Conservation (phyloP, 805 yeast species). For the Ogataea nakhonphanomensis region DNA sequence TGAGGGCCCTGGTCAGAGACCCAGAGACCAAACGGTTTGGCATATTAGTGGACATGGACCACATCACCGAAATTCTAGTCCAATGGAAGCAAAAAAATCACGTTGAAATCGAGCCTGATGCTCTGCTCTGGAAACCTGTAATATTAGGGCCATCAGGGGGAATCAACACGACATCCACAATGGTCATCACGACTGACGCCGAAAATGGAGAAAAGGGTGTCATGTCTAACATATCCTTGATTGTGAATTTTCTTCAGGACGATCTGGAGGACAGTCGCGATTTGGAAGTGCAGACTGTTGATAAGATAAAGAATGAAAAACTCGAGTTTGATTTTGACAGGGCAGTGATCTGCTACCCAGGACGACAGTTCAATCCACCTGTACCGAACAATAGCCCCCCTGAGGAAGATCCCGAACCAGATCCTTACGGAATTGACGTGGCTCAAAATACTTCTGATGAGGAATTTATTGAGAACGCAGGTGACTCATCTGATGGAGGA, state of each 20-base stretch:
- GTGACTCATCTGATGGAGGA: constrained; percentile 4
- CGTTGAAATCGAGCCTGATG: constrained; percentile 46
- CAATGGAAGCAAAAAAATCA: constrained; percentile 56
- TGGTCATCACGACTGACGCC: constrained; percentile 29
- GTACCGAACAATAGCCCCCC: not conserved
- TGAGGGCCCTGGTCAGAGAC: constrained; percentile 55
- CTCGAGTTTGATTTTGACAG: constrained; percentile 22
- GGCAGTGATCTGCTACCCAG: constrained; percentile 27
- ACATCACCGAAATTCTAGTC: constrained; percentile 40
- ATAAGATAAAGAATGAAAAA: constrained; percentile 35
- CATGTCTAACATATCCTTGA: constrained; percentile 51
- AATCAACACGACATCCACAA: constrained; percentile 57
- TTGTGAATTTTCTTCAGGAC: constrained; percentile 60
- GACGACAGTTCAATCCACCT: constrained; percentile 3
- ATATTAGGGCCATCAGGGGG: constrained; percentile 87
- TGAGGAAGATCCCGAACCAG: constrained; percentile 1
- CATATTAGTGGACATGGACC: constrained; percentile 45
- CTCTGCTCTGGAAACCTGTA: constrained; percentile 76
- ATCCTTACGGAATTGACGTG: constrained; percentile 9
- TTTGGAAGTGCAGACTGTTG: constrained; percentile 53
- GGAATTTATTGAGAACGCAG: constrained; percentile 1
- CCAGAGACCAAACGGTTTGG: constrained; percentile 46
- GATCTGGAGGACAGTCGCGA: constrained; percentile 63
- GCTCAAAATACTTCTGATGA: constrained; percentile 7
- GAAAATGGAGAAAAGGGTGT: constrained; percentile 27